Base-by-base conservation (phyloP, 2,329 filamentous ascomycete genomes). In the Pleurostoma richardsiae region DNA sequence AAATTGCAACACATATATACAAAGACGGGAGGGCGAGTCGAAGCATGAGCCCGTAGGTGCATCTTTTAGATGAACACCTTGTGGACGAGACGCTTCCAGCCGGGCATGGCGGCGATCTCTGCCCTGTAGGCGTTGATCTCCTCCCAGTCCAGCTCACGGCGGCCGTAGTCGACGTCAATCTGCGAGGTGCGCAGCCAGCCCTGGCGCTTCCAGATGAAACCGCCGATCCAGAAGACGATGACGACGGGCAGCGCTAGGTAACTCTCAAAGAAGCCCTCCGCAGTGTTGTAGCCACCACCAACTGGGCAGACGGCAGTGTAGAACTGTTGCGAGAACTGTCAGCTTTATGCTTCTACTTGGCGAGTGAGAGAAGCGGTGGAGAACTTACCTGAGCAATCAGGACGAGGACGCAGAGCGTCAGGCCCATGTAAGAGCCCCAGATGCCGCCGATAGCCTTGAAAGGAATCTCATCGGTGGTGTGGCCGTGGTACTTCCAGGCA, bases 81-180 rank as follows among this genome's bases (percentile, higher is more conserved):
- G 7, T 65, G 49, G 7, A 56, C 26, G 4, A 62, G 26, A 3
- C 67, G 61, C 51, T 55, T 67, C 75, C 75, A 81, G 1, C 67
- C 60, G 6, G 77, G 74, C 53, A 66, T 68, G 1, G 64, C 56
- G 29, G 72, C 72, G 29, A 76, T 58, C 55, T 72, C 55, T 10
- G 62, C 66, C 41, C 71, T 71, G 49, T 70, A 66, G 7, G 62
- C 70, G 53, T 79, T 73, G 59, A 82, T 79, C 28, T 68, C 57
- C 11, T 82, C 79, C 78, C 78, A 83, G 56, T 86, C 75, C 42
- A 85, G 71, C 59, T 79, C 76, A 40, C 83, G 73, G 41, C 82
- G 76, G 41, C 80, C 82, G 36, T 72, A 76, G 58, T 88, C 83
- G 45, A 88, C 74, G 53, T 88, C 84, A 49, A 88, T 86, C 49